Evolutionary conservation across 768 basidiomycete genomes (phyloP).

Genomic region (Phlegmacium glaucopus): DNA sequence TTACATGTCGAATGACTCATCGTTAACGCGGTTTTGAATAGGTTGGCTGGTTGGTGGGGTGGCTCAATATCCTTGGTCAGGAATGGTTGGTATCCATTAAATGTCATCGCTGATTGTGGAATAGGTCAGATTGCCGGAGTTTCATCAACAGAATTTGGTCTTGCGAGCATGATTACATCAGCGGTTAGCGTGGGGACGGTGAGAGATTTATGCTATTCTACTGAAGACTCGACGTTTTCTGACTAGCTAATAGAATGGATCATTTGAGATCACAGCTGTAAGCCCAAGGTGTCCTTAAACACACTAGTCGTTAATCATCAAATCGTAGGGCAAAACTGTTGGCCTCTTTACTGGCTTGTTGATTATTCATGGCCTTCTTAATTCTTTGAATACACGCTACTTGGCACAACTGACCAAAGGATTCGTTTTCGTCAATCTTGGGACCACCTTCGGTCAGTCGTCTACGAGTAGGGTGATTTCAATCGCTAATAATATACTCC

Average conservation of each 20-base stretch:
- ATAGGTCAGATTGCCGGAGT: slow-evolving; percentile 79
- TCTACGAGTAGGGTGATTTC: not conserved
- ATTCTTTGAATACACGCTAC: slow-evolving; percentile 70
- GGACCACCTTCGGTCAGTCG: slow-evolving; percentile 60
- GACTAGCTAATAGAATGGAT: slow-evolving; percentile 38
- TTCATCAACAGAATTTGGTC: slow-evolving; percentile 83
- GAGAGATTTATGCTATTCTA: slow-evolving; percentile 6
- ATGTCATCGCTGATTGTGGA: slow-evolving; percentile 2
- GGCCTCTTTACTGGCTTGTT: slow-evolving; percentile 76
- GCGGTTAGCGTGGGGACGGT: slow-evolving; percentile 63
- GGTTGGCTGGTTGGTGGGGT: slow-evolving; percentile 79
- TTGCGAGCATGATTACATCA: slow-evolving; percentile 77
- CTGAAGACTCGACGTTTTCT: slow-evolving; percentile 1
- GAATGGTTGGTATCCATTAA: not conserved
- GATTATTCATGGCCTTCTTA: slow-evolving; percentile 74
- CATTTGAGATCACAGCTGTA: slow-evolving; percentile 56
- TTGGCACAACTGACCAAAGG: slow-evolving; percentile 71
- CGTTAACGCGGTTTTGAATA: slow-evolving; percentile 16
- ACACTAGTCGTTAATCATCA: too few species aligned
- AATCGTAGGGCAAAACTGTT: slow-evolving; percentile 60
- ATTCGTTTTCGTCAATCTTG: slow-evolving; percentile 88
- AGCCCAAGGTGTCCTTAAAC: not conserved
- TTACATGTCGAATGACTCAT: slow-evolving; percentile 3
- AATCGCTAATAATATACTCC: slow-evolving; percentile 3
- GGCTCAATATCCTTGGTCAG: slow-evolving; percentile 74